phyloP scores from a whole-genome alignment of 345 rosid genomes.

The Heritiera fomes region DNA sequence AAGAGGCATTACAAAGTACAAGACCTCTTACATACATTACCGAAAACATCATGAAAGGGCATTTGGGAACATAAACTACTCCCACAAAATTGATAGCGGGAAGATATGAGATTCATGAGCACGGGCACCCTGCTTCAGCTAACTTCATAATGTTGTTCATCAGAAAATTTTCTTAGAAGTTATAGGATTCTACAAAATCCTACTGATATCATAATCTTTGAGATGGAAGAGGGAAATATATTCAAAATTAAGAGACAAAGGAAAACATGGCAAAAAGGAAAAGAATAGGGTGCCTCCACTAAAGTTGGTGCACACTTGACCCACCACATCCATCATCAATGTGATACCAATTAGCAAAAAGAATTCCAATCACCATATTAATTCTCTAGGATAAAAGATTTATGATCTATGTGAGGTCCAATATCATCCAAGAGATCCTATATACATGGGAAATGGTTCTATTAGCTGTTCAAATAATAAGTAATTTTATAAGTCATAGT shows the following conservation, averaged over 20 bases:
- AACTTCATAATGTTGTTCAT: neutral
- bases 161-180: neutral
- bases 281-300: neutral
- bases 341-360: neutral
- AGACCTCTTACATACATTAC: neutral
- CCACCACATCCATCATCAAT: conserved; percentile 12
- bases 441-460: neutral
- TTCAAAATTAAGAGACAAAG: neutral
- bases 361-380: neutral
- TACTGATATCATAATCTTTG: neutral
- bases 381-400: neutral
- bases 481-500: neutral
- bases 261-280: neutral
- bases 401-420: neutral
- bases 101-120: neutral
- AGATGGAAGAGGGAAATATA: neutral
- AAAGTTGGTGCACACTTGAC: neutral
- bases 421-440: too few relatives aligned
- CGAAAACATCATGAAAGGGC: neutral
- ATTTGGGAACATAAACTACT: neutral
- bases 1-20: neutral
- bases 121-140: too few relatives aligned
- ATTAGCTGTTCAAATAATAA: neutral
- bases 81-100: neutral
- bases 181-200: neutral